Conservation (phyloP, 345 rosid species). For the Corymbia maculata region DNA sequence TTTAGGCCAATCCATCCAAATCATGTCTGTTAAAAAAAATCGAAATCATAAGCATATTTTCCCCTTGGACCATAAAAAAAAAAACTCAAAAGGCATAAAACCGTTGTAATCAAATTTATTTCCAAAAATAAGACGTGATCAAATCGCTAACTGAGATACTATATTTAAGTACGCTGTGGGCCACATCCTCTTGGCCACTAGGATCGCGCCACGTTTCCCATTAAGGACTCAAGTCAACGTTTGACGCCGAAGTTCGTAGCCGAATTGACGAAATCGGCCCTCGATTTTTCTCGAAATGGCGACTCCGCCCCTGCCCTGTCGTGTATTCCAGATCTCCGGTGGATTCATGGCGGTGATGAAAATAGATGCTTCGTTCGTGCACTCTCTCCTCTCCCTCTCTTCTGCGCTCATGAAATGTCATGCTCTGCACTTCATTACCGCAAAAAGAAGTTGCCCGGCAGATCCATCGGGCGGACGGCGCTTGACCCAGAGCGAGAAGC, state of each 20-base stretch:
- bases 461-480: not conserved
- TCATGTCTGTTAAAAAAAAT: not conserved
- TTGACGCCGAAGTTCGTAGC: accelerated
- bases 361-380: not conserved
- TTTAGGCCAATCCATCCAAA: not conserved
- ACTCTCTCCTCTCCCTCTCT: not conserved
- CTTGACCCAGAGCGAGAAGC: not conserved
- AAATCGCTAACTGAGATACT: not conserved
- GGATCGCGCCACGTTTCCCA: not conserved
- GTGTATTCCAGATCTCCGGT: not conserved
- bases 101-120: not conserved
- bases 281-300: not conserved
- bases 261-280: not conserved
- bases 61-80: not conserved
- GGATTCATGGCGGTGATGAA: not conserved
- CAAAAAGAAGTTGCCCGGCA: not conserved
- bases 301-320: not conserved
- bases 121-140: not conserved
- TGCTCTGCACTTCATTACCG: not conserved
- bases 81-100: not conserved
- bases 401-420: not conserved
- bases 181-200: not conserved
- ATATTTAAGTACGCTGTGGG: not conserved
- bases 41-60: not conserved
- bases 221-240: not conserved